phyloP scores from a whole-genome alignment of 2,329 filamentous ascomycete genomes.

The Colletotrichum liaoningense region DNA sequence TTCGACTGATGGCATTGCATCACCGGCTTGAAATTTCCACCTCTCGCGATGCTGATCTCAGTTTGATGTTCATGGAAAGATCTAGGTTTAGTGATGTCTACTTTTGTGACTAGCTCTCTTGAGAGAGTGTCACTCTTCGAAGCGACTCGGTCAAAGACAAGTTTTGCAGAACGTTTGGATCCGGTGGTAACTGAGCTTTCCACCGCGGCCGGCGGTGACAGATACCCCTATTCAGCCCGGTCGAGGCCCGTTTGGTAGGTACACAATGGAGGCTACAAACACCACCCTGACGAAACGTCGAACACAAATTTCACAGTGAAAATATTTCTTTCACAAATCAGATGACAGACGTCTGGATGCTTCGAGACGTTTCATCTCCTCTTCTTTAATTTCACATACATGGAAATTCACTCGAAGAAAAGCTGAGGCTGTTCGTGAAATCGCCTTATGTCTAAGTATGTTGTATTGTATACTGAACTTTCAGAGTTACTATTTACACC shows the following conservation, averaged over 20 bases:
- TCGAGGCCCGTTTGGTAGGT: conserved; percentile 7
- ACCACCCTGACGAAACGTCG: neutral
- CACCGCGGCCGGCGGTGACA: neutral
- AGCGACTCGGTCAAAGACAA: neutral
- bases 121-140: neutral
- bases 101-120: neutral
- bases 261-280: conserved; percentile 10
- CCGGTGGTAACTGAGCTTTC: neutral
- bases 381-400: neutral
- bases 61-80: neutral
- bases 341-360: neutral
- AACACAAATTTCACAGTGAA: neutral
- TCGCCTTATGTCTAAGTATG: too few relatives aligned
- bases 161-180: neutral
- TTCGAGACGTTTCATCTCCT: neutral
- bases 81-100: neutral
- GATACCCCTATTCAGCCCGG: neutral
- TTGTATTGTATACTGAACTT: too few relatives aligned
- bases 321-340: neutral
- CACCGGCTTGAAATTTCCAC: neutral
- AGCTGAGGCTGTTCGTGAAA: too few relatives aligned
- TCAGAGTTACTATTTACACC: too few relatives aligned
- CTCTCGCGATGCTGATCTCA: neutral
- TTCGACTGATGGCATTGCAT: neutral
- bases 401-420: too few relatives aligned